Base-by-base conservation (phyloP, 2,329 filamentous ascomycete species). In the Botrytis cinerea region DNA sequence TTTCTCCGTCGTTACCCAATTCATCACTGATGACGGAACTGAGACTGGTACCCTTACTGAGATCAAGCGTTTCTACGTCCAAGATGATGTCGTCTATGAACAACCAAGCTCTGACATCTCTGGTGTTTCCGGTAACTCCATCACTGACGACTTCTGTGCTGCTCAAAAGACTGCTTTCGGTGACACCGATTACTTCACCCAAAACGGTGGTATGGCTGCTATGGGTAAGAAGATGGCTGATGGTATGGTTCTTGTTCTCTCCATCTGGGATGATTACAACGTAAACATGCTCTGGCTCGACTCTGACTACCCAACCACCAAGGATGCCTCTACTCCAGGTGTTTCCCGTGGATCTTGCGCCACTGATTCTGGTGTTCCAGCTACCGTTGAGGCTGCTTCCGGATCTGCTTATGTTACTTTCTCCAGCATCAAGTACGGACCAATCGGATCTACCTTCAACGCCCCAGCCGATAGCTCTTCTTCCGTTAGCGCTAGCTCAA, bases 241-340 rank as follows among this genome's bases (percentile, higher is more conserved):
- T 12, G 78, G 78, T 62, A 89, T 91, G 87, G 90, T 91, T 61
- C 84, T 92, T 16, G 88, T 90, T 77, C 85, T 92, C 84, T 86
- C 84, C 70, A 83, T 90, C 76, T 87, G 86, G 86, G 80, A 83
- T 70, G 83, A 84, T 75, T 86, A 91, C 82, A 81, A 86, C 73
- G 83, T 87, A 79, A 85, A 90, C 83, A 93, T 93, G 90, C 86
- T 90, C 77, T 93, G 91, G 92, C 83, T 90, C 10, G 87, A 90
- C 77, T 81, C 81, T 54, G 81, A 85, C 2, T 68, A 32, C 38
- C 66, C 66, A 68, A 32, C 66, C n/a, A 32, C n/a, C n/a, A 43
- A 43, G 25, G 35, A 57, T 6, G 48, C 66, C 2, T 57, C 66
- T 9, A 25, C 66, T 0, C 66, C 66, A 57, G 66, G 66, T 68